phyloP scores from a whole-genome alignment of 495 filamentous ascomycete species.

The Penicillium bialowiezense region DNA sequence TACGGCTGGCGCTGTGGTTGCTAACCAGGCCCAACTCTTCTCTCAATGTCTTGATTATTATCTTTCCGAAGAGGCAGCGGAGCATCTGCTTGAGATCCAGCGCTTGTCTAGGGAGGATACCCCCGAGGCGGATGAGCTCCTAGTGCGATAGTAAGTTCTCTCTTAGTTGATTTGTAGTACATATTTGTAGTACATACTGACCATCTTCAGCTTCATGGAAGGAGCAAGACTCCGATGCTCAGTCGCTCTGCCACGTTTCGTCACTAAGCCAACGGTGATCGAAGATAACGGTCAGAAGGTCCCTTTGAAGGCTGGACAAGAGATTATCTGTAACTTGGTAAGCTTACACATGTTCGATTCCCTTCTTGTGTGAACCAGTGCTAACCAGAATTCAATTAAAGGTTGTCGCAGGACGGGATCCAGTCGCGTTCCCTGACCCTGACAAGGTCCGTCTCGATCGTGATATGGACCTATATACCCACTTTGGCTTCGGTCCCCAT shows the following conservation, averaged over 20 bases:
- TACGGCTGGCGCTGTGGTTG: slow-evolving; percentile 57
- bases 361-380: no score
- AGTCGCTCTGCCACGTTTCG: slow-evolving; percentile 51
- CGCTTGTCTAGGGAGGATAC: slow-evolving; percentile 47
- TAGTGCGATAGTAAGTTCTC: slow-evolving; percentile 43
- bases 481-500: slow-evolving; percentile 61
- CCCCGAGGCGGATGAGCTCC: slow-evolving; percentile 42
- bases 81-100: slow-evolving; percentile 57
- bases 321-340: slow-evolving; percentile 50
- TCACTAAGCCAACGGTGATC: slow-evolving; percentile 36
- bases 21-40: slow-evolving; percentile 71
- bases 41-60: slow-evolving; percentile 76
- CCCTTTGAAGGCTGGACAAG: slow-evolving; percentile 44
- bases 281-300: slow-evolving; percentile 41
- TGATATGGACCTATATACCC: slow-evolving; percentile 60
- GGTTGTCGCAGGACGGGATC: slow-evolving; percentile 54
- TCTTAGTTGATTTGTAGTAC: background rate
- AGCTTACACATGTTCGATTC: slow-evolving; percentile 1
- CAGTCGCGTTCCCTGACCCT: slow-evolving; percentile 62
- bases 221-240: slow-evolving; percentile 56
- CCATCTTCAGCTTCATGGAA: slow-evolving; percentile 51
- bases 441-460: slow-evolving; percentile 60
- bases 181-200: slow-evolving; percentile 9
- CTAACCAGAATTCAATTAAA: slow-evolving; percentile 8
- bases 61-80: slow-evolving; percentile 51